Conservation (phyloP, 371 early-diverging fungal species). For the Mortierella sp. region DNA sequence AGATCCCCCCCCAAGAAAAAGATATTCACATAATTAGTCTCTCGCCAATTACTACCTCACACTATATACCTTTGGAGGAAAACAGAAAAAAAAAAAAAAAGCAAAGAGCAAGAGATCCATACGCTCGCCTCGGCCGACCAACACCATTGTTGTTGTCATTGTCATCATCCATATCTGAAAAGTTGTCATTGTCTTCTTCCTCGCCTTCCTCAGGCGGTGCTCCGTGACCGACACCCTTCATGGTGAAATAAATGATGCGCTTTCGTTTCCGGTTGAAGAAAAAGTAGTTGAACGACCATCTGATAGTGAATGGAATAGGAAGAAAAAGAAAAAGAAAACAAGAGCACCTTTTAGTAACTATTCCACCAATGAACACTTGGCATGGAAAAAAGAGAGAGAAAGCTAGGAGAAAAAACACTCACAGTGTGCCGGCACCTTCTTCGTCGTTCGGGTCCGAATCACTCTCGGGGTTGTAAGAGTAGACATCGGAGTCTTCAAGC, state of each 20-base stretch:
- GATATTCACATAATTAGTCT: not conserved
- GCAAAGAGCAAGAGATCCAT: not conserved
- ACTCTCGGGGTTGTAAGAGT: slow-evolving; percentile 85
- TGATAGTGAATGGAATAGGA: slow-evolving; percentile 27
- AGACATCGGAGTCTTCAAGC: slow-evolving; percentile 86
- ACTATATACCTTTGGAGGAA: too few relatives aligned
- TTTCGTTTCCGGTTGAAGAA: slow-evolving; percentile 92
- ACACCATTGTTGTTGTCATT: slow-evolving; percentile 32
- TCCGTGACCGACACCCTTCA: slow-evolving; percentile 72
- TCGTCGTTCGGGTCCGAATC: slow-evolving; percentile 92
- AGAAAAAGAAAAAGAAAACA: not conserved
- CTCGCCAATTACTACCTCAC: not conserved
- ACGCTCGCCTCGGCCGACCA: slow-evolving; percentile 41
- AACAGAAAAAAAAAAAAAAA: not conserved
- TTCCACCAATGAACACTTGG: not conserved
- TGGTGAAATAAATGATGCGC: slow-evolving; percentile 90
- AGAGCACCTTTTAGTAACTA: not conserved
- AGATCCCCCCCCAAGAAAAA: not conserved
- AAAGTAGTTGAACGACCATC: slow-evolving; percentile 95
- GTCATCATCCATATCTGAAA: slow-evolving; percentile 33
- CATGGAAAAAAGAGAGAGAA: not conserved
- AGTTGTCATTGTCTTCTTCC: slow-evolving; percentile 35
- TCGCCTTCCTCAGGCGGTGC: slow-evolving; percentile 23
- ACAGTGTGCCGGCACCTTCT: slow-evolving; percentile 69
- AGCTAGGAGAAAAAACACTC: slow-evolving; percentile 22